Conservation (phyloP, 805 yeast genomes). For the Myxozyma mucilagina region DNA sequence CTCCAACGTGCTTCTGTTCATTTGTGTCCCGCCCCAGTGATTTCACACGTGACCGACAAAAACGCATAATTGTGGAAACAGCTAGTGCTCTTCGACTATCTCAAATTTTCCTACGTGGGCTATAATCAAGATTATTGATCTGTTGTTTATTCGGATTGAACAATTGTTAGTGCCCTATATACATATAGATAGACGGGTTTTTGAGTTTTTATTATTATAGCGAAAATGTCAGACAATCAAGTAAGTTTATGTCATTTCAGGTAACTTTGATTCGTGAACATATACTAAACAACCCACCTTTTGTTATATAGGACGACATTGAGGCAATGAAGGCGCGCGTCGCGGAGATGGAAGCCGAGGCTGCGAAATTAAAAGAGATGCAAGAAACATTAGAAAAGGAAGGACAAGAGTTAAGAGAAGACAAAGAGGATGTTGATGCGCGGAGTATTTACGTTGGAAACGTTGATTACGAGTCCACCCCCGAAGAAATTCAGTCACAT, state of each 20-base stretch:
- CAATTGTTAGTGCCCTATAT: no score
- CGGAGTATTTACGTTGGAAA: slow-evolving; percentile 80
- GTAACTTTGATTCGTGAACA: no score
- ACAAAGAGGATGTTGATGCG: slow-evolving; percentile 68
- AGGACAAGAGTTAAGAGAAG: slow-evolving; percentile 46
- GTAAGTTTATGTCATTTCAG: background rate
- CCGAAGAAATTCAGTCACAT: slow-evolving; percentile 74
- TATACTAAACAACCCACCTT: no score
- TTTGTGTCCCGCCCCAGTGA: background rate
- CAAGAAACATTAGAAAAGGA: slow-evolving; percentile 52
- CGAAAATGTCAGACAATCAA: slow-evolving; percentile 19
- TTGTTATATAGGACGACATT: slow-evolving; percentile 22
- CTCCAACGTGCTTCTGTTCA: background rate
- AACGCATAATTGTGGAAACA: background rate
- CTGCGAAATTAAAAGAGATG: slow-evolving; percentile 59
- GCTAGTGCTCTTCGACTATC: background rate
- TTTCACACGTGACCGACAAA: background rate
- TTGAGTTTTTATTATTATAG: background rate
- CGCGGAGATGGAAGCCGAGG: slow-evolving; percentile 62
- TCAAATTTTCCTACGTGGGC: background rate
- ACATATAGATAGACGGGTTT: background rate
- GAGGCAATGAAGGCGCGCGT: slow-evolving; percentile 47
- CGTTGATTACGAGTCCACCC: slow-evolving; percentile 76
- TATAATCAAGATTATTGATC: no score
- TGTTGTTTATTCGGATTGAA: no score